Evolutionary conservation across 2,329 filamentous ascomycete genomes (phyloP).

Genomic region (Paramyrothecium roridum): DNA sequence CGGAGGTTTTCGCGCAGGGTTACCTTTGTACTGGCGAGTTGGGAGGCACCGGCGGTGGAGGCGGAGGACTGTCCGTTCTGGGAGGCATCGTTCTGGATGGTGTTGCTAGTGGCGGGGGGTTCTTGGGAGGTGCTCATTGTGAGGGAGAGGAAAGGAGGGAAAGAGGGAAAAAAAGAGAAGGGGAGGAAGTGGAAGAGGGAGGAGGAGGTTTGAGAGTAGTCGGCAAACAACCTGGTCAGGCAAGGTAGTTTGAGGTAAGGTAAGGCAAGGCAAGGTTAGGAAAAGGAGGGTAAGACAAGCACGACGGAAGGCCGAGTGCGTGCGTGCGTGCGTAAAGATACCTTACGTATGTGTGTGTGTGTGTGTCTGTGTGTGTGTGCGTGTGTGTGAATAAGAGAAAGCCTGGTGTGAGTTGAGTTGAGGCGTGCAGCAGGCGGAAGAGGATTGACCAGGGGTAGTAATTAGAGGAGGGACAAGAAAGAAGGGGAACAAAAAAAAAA

Average conservation of each 20-base stretch:
- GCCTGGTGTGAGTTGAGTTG: not conserved
- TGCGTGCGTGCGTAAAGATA: not conserved
- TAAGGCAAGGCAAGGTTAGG: slow-evolving; percentile 18
- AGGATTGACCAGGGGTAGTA: not conserved
- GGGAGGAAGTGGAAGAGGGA: slow-evolving; percentile 15
- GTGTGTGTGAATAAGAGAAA: not conserved
- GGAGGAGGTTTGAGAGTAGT: slow-evolving; percentile 14
- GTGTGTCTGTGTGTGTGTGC: not conserved
- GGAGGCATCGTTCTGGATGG: slow-evolving; percentile 50
- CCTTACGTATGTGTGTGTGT: slow-evolving; percentile 1
- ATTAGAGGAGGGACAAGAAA: not conserved
- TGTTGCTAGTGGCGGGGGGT: slow-evolving; percentile 16
- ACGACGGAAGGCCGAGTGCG: not conserved
- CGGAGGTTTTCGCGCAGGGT: slow-evolving; percentile 71
- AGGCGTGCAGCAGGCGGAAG: not conserved
- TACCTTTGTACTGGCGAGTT: slow-evolving; percentile 67
- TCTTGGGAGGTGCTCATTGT: slow-evolving; percentile 28
- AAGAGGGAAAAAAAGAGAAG: slow-evolving; percentile 24
- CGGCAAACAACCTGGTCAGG: slow-evolving; percentile 9
- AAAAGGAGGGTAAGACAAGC: slow-evolving; percentile 10
- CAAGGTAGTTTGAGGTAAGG: slow-evolving; percentile 11
- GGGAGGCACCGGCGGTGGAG: slow-evolving; percentile 58
- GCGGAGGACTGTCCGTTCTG: slow-evolving; percentile 59
- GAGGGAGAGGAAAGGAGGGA: slow-evolving; percentile 18
- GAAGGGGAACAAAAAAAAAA: not conserved